A percentile compares a stretch with the other conserved stretches of the same genome.
These are phyloP conservation scores for Rusavskia elegans DNA, from an alignment of 495 filamentous ascomycete genomes.

Conservation along the genomic window DNA sequence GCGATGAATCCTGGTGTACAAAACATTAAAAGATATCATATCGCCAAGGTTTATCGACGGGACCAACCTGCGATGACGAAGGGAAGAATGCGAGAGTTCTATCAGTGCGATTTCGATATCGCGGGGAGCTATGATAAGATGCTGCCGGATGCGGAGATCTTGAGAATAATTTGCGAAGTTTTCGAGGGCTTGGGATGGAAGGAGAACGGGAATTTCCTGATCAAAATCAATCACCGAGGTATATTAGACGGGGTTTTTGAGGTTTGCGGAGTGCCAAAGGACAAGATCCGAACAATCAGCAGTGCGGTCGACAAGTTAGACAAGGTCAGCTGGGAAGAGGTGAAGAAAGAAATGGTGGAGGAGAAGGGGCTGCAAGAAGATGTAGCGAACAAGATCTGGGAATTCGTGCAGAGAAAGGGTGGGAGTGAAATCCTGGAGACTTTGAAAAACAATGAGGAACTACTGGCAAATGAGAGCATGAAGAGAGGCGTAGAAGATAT, in stretches of 20 bases:
- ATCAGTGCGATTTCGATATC: conserved; percentile 96
- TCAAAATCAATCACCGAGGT: conserved; percentile 93
- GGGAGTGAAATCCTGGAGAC: conserved; percentile 50
- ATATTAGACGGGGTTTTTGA: conserved; percentile 87
- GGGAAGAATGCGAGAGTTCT: conserved; percentile 91
- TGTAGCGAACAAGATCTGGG: conserved; percentile 73
- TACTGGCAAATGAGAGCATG: conserved; percentile 52
- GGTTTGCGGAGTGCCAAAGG: conserved; percentile 72
- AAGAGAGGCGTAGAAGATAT: conserved; percentile 71
- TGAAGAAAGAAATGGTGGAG: conserved; percentile 81
- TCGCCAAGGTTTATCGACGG: conserved; percentile 73
- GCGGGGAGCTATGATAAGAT: conserved; percentile 83
- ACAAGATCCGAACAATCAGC: conserved; percentile 75
- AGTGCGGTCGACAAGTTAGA: conserved; percentile 93
- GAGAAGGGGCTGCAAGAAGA: conserved; percentile 66
- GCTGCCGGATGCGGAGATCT: conserved; percentile 88
- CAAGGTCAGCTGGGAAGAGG: conserved; percentile 81
- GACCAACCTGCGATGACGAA: conserved; percentile 74
- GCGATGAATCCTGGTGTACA: conserved; percentile 65
- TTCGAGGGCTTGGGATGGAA: conserved; percentile 59
- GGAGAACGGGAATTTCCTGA: conserved; percentile 43
- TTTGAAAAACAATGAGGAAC: conserved; percentile 43
- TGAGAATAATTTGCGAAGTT: conserved; percentile 70
- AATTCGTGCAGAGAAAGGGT: conserved; percentile 58
- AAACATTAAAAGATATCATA: conserved; percentile 75